Percentiles rank a stretch among this genome's conserved stretches.
Conservation (phyloP, 176 grass and related monocot genomes). For the Aechmea fasciata region DNA sequence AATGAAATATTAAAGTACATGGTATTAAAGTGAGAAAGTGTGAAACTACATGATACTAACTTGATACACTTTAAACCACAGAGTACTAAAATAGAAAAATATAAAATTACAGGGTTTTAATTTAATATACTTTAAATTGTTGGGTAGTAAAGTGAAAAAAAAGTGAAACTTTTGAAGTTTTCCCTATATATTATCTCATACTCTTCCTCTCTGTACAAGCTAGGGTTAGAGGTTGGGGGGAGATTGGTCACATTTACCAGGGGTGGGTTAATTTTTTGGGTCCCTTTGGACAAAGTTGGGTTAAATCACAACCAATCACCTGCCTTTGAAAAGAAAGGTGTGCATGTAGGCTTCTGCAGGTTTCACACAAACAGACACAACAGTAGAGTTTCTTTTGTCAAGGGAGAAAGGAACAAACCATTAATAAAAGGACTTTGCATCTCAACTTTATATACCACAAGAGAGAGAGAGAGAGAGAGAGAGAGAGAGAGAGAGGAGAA, state of each 20-base stretch:
- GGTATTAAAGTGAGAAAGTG: too few species aligned
- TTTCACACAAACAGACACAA: conserved; percentile 1
- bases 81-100: too few species aligned
- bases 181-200: too few species aligned
- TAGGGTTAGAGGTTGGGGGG: background rate
- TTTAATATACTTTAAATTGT: too few species aligned
- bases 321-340: conserved; percentile 2
- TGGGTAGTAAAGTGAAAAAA: too few species aligned
- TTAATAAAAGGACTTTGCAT: background rate
- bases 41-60: too few species aligned
- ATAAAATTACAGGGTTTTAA: too few species aligned
- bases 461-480: background rate
- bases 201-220: background rate
- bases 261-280: background rate
- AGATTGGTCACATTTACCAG: background rate
- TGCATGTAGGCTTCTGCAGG: background rate
- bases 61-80: too few species aligned
- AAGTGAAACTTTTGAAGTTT: too few species aligned
- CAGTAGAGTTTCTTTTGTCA: conserved; percentile 6
- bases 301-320: background rate
- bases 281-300: background rate
- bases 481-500: background rate
- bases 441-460: background rate
- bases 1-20: too few species aligned
- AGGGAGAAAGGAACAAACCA: conserved; percentile 1